Evolutionary conservation across 768 basidiomycete species (phyloP).

Genomic region (Suillus fuscotomentosus): DNA sequence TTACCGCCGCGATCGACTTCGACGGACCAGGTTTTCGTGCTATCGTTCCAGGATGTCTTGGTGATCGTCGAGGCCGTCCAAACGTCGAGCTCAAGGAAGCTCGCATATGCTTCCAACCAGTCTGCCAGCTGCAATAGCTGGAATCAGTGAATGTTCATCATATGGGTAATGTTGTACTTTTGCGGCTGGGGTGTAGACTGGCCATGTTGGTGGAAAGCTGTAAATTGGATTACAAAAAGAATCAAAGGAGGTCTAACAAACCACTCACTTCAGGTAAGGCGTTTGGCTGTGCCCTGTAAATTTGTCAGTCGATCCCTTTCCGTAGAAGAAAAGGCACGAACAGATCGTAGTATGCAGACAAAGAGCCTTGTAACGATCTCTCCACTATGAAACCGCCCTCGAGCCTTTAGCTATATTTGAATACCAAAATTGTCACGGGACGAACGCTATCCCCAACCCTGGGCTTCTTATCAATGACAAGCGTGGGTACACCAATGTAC

Average conservation of each 20-base stretch:
- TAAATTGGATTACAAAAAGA: background rate
- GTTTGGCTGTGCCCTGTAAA: conserved; percentile 50
- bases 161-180: conserved; percentile 33
- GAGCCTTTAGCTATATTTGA: background rate
- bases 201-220: conserved; percentile 58
- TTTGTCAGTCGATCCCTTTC: background rate
- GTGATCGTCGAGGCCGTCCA: conserved; percentile 53
- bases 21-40: conserved; percentile 46
- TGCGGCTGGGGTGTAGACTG: conserved; percentile 46
- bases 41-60: conserved; percentile 36
- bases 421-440: background rate
- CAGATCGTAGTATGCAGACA: conserved; percentile 56
- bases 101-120: conserved; percentile 64
- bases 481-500: conserved; percentile 49
- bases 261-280: conserved; percentile 50
- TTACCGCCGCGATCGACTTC: conserved; percentile 33
- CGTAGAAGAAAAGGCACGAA: conserved; percentile 21
- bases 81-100: conserved; percentile 57
- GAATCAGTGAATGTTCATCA: background rate
- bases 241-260: background rate
- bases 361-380: conserved; percentile 32
- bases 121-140: conserved; percentile 47
- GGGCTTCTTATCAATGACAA: conserved; percentile 57
- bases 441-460: conserved; percentile 48
- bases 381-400: conserved; percentile 37